phyloP scores from a whole-genome alignment of 139 green algal genomes.

The Volvox africanus region DNA sequence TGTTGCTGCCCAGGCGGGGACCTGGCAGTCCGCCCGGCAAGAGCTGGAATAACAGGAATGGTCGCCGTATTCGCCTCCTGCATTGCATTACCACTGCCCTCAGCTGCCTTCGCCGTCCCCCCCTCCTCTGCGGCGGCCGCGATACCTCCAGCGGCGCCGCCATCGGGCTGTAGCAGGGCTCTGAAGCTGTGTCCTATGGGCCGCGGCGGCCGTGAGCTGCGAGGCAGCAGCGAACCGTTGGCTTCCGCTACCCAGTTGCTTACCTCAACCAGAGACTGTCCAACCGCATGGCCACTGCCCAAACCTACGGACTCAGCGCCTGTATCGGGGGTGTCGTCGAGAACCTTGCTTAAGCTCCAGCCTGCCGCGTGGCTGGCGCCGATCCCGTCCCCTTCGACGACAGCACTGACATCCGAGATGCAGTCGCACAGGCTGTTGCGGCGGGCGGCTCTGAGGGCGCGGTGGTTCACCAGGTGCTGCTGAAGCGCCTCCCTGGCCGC shows the following conservation, averaged over 20 bases:
- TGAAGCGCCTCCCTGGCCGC: constrained; percentile 4
- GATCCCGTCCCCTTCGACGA: not conserved
- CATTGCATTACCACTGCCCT: not conserved
- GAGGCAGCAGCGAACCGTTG: not conserved
- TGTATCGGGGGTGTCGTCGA: not conserved
- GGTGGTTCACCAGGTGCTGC: constrained; percentile 15
- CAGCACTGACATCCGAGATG: not conserved
- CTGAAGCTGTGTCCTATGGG: constrained; percentile 14
- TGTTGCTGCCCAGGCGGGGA: not conserved
- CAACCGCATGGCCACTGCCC: not conserved
- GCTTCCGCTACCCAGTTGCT: not conserved
- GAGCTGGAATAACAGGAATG: not conserved
- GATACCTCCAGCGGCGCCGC: not conserved
- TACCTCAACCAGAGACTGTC: too few relatives aligned
- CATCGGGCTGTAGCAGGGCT: not conserved
- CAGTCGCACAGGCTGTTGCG: not conserved
- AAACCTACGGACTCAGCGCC: not conserved
- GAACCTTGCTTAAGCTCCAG: not conserved
- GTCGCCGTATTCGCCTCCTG: not conserved
- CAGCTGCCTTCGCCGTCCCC: not conserved
- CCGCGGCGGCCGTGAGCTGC: not conserved
- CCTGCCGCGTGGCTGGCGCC: not conserved
- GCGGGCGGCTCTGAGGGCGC: not conserved
- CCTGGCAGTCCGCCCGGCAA: too few relatives aligned
- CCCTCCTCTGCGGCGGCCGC: not conserved